Base-by-base conservation (phyloP, 306 rosid species). In the Cucumis melo region DNA sequence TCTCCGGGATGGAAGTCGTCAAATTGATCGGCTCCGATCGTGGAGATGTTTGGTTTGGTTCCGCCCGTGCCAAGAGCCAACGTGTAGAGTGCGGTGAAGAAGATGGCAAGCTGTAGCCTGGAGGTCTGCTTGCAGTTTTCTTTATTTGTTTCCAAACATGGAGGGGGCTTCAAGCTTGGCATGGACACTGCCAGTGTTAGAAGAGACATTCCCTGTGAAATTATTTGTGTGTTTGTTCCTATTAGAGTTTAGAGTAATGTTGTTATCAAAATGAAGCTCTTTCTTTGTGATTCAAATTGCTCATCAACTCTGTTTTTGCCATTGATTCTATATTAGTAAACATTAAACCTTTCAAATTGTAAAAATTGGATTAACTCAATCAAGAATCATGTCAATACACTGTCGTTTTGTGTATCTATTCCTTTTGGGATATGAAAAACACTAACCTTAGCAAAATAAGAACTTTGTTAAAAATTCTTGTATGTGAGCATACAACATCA, bases 1-100 rank as follows among this genome's bases (percentile, higher is more conserved):
- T 93, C 97, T 54, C 81, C 63, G 8, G 90, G 89, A 21, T 93
- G 76, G 50, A 91, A 91, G 11, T 93, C 97, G 53, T 93, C 98
- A 51, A 93, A 93, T n/a, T 93, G 98, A 81, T 93, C 98, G 8
- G 98, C 97, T 2, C 98, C 98, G 36, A 91, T 88, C 48, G 98
- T 90, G 11, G 97, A 93, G n/a, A 93, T 93, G 75, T 93, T 93
- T 41, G 98, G 97, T 34, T 93, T 90, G 27, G 98, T 93, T 17
- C 97, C 98, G 0, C 98, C 97, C 0, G 96, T 92, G 1, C 98
- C 98, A 0, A 91, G 67, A 38, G 98, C 98, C n/a, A 89, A 86
- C 0, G 87, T 90, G 86, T 93, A 93, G 24, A 93, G 96, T 5
- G 98, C 90, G 10, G 87, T 84, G 82, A 86, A 93, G 29, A 93